Percentiles rank a stretch among this genome's conserved stretches.
phyloP scores from a whole-genome alignment of 768 basidiomycete species.

The Russula virescens region DNA sequence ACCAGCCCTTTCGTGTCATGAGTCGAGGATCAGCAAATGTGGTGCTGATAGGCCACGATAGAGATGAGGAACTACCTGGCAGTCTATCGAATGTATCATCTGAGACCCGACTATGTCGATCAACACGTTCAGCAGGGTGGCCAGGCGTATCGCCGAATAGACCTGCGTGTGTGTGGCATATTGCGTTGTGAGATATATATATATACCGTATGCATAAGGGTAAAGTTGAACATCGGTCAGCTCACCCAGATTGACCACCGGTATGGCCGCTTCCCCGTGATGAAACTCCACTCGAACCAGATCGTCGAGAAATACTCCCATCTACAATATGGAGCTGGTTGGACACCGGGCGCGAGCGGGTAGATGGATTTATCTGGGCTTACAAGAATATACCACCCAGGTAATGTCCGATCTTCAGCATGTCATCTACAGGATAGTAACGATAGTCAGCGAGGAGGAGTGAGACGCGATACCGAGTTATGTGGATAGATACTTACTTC shows the following conservation, averaged over 20 bases:
- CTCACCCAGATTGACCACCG: slow-evolving; percentile 22
- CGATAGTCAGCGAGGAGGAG: neutral
- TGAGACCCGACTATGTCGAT: neutral
- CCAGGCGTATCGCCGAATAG: slow-evolving; percentile 1
- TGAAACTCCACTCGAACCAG: slow-evolving; percentile 19
- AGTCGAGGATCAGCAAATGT: neutral
- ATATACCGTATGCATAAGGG: neutral
- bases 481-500: neutral
- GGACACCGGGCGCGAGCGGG: neutral
- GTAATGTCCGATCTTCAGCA: neutral
- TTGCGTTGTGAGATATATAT: neutral
- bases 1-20: neutral
- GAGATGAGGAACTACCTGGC: slow-evolving; percentile 4
- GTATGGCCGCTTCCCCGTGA: slow-evolving; percentile 4
- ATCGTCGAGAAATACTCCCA: slow-evolving; percentile 19
- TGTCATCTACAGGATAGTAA: neutral
- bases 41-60: neutral
- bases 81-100: neutral
- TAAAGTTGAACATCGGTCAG: neutral
- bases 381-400: slow-evolving; percentile 9
- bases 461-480: neutral
- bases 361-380: neutral
- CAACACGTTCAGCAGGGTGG: slow-evolving; percentile 5
- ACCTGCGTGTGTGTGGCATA: neutral
- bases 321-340: neutral